phyloP scores from a whole-genome alignment of 192 early-diverging fungal genomes.

The Oehlia diaphana region DNA sequence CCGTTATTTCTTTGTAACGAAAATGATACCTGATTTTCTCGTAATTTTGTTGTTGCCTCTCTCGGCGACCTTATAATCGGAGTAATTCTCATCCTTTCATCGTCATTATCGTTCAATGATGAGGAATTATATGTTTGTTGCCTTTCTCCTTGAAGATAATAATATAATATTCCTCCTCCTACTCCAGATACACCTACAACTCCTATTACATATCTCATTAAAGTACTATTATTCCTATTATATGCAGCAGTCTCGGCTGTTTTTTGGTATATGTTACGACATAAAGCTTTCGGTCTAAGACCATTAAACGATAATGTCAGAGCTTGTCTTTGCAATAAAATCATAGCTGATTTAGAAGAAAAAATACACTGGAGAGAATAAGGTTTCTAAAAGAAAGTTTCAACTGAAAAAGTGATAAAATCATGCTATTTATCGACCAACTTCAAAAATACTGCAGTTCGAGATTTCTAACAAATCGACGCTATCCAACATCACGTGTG shows the following conservation, averaged over 20 bases:
- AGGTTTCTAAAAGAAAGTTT: too few species aligned
- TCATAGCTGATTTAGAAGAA: background rate
- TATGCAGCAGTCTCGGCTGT: background rate
- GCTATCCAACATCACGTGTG: too few species aligned
- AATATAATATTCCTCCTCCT: background rate
- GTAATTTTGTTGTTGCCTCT: slow-evolving; percentile 23
- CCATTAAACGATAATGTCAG: background rate
- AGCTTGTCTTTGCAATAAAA: background rate
- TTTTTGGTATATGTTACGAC: background rate
- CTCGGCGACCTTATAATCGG: background rate
- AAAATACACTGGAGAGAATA: too few species aligned
- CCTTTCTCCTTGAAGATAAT: background rate
- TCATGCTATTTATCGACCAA: too few species aligned
- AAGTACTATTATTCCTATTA: background rate
- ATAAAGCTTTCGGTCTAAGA: background rate
- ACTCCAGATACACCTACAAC: background rate
- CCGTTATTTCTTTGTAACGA: slow-evolving; percentile 18
- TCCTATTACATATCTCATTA: background rate
- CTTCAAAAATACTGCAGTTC: too few species aligned
- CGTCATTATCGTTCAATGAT: background rate
- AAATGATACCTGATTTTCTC: slow-evolving; percentile 19
- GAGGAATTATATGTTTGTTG: background rate
- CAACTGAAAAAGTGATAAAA: too few species aligned
- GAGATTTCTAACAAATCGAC: too few species aligned
- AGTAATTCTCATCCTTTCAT: background rate